These are phyloP conservation scores for Venturia carpophila DNA, from an alignment of 2,329 filamentous ascomycete species.

Conservation along the genomic window DNA sequence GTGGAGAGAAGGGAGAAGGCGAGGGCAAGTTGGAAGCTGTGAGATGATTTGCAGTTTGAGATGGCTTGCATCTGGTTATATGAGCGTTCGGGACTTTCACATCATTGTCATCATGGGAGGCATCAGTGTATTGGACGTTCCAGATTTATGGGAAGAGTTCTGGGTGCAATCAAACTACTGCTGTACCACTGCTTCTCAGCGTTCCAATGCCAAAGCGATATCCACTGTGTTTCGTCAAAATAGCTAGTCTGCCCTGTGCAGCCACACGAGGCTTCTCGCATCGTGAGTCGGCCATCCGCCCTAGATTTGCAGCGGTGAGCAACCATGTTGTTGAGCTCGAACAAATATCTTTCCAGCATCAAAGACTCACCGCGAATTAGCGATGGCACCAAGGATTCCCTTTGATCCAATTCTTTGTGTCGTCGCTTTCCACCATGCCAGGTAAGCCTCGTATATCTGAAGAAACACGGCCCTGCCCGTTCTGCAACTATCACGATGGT, in stretches of 20 bases:
- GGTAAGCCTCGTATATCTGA: constrained; percentile 25
- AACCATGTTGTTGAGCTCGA: neutral
- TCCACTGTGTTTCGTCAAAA: neutral
- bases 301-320: constrained; percentile 2
- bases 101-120: neutral
- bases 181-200: neutral
- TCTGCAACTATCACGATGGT: neutral
- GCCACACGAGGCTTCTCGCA: neutral
- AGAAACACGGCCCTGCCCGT: neutral
- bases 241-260: neutral
- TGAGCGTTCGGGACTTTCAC: neutral
- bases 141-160: neutral
- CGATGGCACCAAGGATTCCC: constrained; percentile 18
- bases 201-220: neutral
- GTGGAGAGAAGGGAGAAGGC: constrained; percentile 37
- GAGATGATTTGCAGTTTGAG: neutral
- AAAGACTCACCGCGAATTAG: neutral
- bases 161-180: neutral
- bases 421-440: constrained; percentile 47
- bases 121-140: neutral
- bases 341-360: neutral
- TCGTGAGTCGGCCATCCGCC: neutral
- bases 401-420: constrained; percentile 44
- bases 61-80: neutral
- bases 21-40: neutral